Percentiles rank a stretch among this genome's conserved stretches.
Evolutionary conservation across 2,329 filamentous ascomycete species (phyloP).

Genomic region (Cladorrhinum sp.): DNA sequence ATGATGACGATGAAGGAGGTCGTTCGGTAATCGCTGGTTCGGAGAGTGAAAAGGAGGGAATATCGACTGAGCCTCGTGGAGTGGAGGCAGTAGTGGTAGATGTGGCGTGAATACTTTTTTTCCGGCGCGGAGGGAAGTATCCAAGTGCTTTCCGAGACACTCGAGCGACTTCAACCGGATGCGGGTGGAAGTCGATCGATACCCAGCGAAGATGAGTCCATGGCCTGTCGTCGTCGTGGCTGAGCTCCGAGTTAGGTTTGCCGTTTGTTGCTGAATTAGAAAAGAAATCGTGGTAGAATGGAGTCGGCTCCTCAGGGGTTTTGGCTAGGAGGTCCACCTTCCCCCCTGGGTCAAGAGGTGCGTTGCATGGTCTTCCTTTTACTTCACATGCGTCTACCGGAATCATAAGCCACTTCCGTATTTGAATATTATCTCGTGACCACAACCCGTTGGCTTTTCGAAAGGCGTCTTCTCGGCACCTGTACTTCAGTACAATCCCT

Average conservation of each 20-base stretch:
- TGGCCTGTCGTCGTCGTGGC: slow-evolving; percentile 56
- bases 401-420: slow-evolving; percentile 74
- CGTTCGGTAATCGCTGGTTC: slow-evolving; percentile 30
- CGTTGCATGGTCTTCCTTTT: slow-evolving; percentile 68
- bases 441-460: slow-evolving; percentile 89
- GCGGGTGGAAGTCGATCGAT: slow-evolving; percentile 63
- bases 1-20: slow-evolving; percentile 34
- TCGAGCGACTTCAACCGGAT: slow-evolving; percentile 80
- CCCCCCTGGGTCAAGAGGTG: slow-evolving; percentile 43
- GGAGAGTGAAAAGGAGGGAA: slow-evolving; percentile 46
- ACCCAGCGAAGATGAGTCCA: slow-evolving; percentile 94
- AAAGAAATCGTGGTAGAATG: slow-evolving; percentile 40
- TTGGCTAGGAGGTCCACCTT: slow-evolving; percentile 51
- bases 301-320: slow-evolving; percentile 41
- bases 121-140: slow-evolving; percentile 86
- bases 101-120: slow-evolving; percentile 72
- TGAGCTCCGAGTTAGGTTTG: slow-evolving; percentile 16
- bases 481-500: slow-evolving; percentile 85
- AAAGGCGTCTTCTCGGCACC: slow-evolving; percentile 78
- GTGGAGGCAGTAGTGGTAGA: slow-evolving; percentile 64
- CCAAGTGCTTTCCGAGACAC: slow-evolving; percentile 77
- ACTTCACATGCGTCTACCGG: slow-evolving; percentile 87
- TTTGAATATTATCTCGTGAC: slow-evolving; percentile 88
- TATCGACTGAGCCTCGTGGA: slow-evolving; percentile 63
- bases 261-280: slow-evolving; percentile 32